Conservation (phyloP, 225 moss, liverwort and hornwort genomes). For the Takakia lepidozioides region DNA sequence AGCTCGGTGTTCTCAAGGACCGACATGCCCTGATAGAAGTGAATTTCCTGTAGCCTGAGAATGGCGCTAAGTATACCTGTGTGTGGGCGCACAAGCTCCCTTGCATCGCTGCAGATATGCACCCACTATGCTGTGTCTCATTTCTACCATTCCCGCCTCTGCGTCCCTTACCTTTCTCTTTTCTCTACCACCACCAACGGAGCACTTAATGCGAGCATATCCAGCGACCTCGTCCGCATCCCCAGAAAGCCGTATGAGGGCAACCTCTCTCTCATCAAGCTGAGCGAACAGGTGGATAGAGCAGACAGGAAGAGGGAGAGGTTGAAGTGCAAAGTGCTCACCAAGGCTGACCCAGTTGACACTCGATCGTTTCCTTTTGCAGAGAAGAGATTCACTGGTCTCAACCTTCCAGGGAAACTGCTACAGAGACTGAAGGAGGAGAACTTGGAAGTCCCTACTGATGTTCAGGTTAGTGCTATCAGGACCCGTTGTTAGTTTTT, state of each 20-base stretch:
- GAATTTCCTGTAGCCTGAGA: no score
- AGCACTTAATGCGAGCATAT: neutral
- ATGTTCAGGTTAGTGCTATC: conserved; percentile 56
- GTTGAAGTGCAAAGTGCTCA: conserved; percentile 16
- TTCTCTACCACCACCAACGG: conserved; percentile 8
- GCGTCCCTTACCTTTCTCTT: conserved; percentile 8
- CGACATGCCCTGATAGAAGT: no score
- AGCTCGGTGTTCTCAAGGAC: no score
- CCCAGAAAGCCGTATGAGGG: conserved; percentile 24
- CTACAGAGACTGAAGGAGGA: conserved; percentile 66
- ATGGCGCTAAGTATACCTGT: conserved; percentile 47
- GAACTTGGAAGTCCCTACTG: conserved; percentile 76
- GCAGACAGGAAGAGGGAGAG: conserved; percentile 19
- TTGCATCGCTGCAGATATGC: conserved; percentile 9
- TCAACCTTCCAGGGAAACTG: conserved; percentile 55
- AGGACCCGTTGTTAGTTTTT: no score
- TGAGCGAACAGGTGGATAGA: conserved; percentile 20
- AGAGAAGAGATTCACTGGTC: conserved; percentile 67
- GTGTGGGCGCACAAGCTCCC: conserved; percentile 23
- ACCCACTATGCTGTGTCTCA: conserved; percentile 23
- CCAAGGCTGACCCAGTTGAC: conserved; percentile 40
- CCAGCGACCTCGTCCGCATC: neutral
- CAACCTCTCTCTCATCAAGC: conserved; percentile 20
- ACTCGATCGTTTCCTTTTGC: conserved; percentile 84
- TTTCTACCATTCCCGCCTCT: conserved; percentile 13